Evolutionary conservation across 2,329 filamentous ascomycete species (phyloP).

Genomic region (Sclerotinia spermophila): DNA sequence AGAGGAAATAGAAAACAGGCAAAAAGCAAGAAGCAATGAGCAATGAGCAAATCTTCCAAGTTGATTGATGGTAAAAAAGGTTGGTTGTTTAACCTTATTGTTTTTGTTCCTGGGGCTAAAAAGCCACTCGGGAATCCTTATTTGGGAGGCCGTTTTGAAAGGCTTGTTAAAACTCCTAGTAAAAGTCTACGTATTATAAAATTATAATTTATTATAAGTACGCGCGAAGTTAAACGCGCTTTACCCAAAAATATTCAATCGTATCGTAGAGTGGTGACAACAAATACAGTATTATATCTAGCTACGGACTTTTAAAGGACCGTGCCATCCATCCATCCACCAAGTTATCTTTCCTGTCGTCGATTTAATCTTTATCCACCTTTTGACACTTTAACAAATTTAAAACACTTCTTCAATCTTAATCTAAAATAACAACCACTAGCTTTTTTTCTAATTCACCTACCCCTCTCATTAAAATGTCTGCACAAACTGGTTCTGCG

Average conservation of each 20-base stretch:
- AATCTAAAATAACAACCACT: background rate
- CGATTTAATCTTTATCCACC: background rate
- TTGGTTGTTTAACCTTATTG: slow-evolving; percentile 1
- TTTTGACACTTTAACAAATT: background rate
- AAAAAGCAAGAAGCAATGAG: background rate
- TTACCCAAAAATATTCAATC: background rate
- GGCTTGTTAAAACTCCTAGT: background rate
- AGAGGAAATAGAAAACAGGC: background rate
- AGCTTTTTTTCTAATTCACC: background rate
- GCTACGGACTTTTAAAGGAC: background rate
- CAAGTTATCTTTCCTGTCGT: background rate
- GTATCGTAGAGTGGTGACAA: background rate
- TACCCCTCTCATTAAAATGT: slow-evolving; percentile 41
- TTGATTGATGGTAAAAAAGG: background rate
- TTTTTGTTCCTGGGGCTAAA: background rate
- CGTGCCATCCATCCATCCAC: slow-evolving; percentile 6
- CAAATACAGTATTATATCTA: background rate
- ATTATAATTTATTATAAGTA: too few relatives aligned
- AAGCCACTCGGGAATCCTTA: background rate
- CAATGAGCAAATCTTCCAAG: background rate
- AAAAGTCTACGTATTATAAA: too few relatives aligned
- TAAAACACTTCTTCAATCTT: background rate
- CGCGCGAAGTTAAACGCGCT: background rate
- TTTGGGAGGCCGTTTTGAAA: background rate
- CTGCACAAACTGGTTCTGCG: slow-evolving; percentile 39